Evolutionary conservation across 139 green algal species (phyloP), one percentile per base, ranked within the genome.

Genomic region (Chlorella sp.): DNA sequence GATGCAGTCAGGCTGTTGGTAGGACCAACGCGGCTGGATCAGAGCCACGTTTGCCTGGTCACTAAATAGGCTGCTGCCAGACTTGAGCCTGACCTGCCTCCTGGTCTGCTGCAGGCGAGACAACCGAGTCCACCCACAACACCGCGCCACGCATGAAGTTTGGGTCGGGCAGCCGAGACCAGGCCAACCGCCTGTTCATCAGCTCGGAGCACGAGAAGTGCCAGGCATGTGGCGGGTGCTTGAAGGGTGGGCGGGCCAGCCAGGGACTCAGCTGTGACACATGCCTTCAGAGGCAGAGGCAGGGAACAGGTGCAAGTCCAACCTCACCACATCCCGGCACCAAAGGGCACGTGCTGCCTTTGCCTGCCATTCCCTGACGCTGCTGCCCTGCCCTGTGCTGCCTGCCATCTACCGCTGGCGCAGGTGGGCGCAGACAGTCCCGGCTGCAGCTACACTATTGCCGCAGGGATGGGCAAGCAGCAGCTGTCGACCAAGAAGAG

Each of bases 141-240:
- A 90, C 39, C 76, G 84, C 88, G 0, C 80, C 90, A 7, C 79
- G 80, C n/a, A 66, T 90, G 22, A 86, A 79, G 34, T 94, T 94
- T 82, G 78, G 86, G 30, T 90, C 71, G 5, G 85, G 88, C 22
- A 68, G 40, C 7, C 77, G 92, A 16, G 91, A 92, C 60, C 88
- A 88, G 24, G 86, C 83, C 36, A 86, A 91, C 88, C 91, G 90
- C 66, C 40, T 92, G 34, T 92, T 87, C 87, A 92, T 94, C 76
- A 91, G 83, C 28, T 30, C 68, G 3, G 91, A 94, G 34, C 90
- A 94, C 64, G 90, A 94, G 42, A 93, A 94, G 80, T 88, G 83
- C 83, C 83, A 88, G 83, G 48, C 48, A 57, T 9, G 83, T 80
- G 36, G 28, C 60, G 2, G 3, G 48, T 69, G 79, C 24, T n/a